These are phyloP conservation scores for Brassica rapa DNA, from an alignment of 345 rosid genomes.

Conservation along the genomic window DNA sequence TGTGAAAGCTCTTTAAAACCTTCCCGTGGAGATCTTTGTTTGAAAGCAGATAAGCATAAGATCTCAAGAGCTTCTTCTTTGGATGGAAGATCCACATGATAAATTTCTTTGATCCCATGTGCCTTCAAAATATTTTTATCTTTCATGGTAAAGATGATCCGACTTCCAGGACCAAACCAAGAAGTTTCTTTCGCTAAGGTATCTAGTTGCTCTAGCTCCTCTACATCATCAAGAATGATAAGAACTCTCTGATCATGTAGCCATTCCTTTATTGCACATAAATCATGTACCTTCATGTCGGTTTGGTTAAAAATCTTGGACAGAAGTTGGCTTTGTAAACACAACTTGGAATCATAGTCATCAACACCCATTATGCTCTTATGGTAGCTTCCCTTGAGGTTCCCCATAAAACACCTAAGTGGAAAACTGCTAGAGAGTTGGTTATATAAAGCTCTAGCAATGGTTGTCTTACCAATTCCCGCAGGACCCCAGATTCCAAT, in stretches of 20 bases:
- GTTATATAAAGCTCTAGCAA: background rate
- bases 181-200: background rate
- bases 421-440: background rate
- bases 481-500: background rate
- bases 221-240: background rate
- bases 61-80: background rate
- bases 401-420: background rate
- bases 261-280: background rate
- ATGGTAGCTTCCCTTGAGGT: background rate
- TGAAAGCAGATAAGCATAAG: background rate
- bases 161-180: background rate
- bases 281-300: background rate
- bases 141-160: background rate
- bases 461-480: background rate
- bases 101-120: background rate
- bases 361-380: background rate
- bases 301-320: background rate
- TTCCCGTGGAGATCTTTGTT: background rate
- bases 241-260: background rate
- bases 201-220: background rate
- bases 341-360: background rate
- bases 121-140: background rate
- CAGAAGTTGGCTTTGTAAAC: background rate
- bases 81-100: background rate
- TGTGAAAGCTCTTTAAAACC: slow-evolving; percentile 2